Evolutionary conservation across 352 stramenopile genomes (phyloP), one percentile per base, ranked within the genome.

Genomic region (Pythium plurisporium): DNA sequence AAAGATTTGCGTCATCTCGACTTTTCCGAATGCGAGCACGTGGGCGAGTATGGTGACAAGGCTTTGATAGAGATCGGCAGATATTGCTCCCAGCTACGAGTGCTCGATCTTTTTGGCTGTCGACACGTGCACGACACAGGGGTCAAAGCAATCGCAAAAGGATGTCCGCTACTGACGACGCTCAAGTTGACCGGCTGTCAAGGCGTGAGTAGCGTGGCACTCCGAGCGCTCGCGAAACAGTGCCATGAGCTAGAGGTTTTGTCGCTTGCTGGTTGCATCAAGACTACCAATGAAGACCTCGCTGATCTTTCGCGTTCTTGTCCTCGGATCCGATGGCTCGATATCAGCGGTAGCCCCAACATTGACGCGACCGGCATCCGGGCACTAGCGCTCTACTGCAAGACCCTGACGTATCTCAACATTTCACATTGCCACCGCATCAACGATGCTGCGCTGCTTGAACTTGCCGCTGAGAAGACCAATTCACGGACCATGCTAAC

Each of bases 31-130:
- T 97, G 88, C 47, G 75, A 85, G 40, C 79, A 77, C 31, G 75
- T 96, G 0, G 89, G 89, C 30, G 89, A 98, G 64, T 98, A 94
- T 61, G 92, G 93, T 1, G 92, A 98, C 74, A 91, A 95, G 60
- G 89, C 86, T 25, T 69, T 98, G 8, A 63, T 96, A 23, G 89
- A 95, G 67, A 75, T 98, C 15, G 92, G 91, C 5, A 73, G 75
- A 37, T 87, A 74, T 65, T 97, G 91, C 58, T 62, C 69, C 2
- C 68, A 86, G 50, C 64, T 98, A 27, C 67, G 65, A 15, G 68
- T 86, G 15, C 63, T 98, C 2, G 80, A 97, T 47, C 70, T 97
- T 9, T 90, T 87, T 53, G 87, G 88, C 3, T 97, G 91, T 57
- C 86, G 86, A 14, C 87, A 97, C 54, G 88, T 96, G 1, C 82